Evolutionary conservation across 164 flowering plant species (phyloP), one percentile per base, ranked within the genome.

Genomic region (Berberis thunbergii): DNA sequence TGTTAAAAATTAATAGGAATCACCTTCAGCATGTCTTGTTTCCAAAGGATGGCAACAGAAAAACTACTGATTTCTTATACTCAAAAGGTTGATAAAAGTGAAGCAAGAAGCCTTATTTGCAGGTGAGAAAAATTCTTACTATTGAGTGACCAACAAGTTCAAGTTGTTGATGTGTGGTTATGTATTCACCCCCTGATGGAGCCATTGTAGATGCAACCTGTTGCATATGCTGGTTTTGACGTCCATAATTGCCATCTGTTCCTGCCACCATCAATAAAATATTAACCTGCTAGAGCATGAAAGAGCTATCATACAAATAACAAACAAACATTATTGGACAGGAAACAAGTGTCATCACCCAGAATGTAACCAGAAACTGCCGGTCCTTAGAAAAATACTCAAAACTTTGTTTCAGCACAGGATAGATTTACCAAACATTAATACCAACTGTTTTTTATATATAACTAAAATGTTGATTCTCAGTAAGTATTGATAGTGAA

Each of bases 71-170:
- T 26, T 26, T 26, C 26, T 26, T 26, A 26, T 26, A 26, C 26
- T 26, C 26, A 26, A 26, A 26, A 26, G 26, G 26, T 7, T 7
- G 4, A 12, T 12, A 64, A 46, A 5, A 38, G 9, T 1, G 43
- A 8, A 61, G 55, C 26, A 48, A 45, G 40, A 42, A 2, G 3
- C 44, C 62, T 13, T 4, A 12, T 11, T 42, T 26, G 41, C 26
- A 57, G n/a, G 7, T 43, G 45, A 41, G 8, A 55, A n/a, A n/a
- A 60, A 41, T n/a, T 66, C 87, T 81, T 79, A 90, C 98, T 67
- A 88, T 75, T 61, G 98, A 84, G 69, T 86, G 98, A 54, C 97
- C 92, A 66, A 84, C 84, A 70, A 91, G 96, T 67, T 94, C 96
- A 70, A 84, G 82, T 69, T 86, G 90, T 44, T 89, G 77, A 67